Evolutionary conservation across 345 rosid species (phyloP).

Genomic region (Cardamine occulta): DNA sequence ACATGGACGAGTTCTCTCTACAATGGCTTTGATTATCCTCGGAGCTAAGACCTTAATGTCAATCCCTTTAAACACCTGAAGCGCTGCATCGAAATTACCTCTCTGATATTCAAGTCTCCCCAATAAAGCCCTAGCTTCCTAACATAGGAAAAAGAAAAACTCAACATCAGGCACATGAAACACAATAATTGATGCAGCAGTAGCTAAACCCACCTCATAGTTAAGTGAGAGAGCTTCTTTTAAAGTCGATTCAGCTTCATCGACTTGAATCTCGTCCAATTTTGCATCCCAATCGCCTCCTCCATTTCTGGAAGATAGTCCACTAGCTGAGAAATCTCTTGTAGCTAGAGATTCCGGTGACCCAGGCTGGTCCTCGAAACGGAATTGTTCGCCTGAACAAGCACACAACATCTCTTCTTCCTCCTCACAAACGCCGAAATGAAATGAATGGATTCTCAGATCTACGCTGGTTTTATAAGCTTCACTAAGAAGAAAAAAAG

Average conservation of each 20-base stretch:
- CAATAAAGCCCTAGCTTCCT: slow-evolving; percentile 98
- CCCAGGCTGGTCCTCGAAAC: slow-evolving; percentile 80
- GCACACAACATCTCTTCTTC: slow-evolving; percentile 81
- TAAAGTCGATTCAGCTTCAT: slow-evolving; percentile 94
- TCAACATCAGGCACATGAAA: too few relatives aligned
- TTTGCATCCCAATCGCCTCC: slow-evolving; percentile 81
- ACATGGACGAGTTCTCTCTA: slow-evolving; percentile 58
- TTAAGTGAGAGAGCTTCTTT: slow-evolving; percentile 96
- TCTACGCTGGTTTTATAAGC: slow-evolving; percentile 15
- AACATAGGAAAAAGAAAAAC: slow-evolving; percentile 9
- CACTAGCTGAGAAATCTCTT: slow-evolving; percentile 89
- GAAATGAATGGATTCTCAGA: slow-evolving; percentile 5
- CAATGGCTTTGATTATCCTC: slow-evolving; percentile 70
- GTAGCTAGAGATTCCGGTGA: slow-evolving; percentile 96
- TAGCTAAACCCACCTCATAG: slow-evolving; percentile 68
- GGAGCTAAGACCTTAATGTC: slow-evolving; percentile 69
- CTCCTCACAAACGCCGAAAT: slow-evolving; percentile 1
- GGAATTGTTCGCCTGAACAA: slow-evolving; percentile 96
- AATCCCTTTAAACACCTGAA: slow-evolving; percentile 93
- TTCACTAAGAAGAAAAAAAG: neutral
- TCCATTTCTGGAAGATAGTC: slow-evolving; percentile 66
- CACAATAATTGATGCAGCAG: neutral
- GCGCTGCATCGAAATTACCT: slow-evolving; percentile 93
- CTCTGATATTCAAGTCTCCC: slow-evolving; percentile 94
- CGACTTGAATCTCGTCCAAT: slow-evolving; percentile 77